Base-by-base conservation (phyloP, 2,329 filamentous ascomycete species). In the Myriangium duriaei region DNA sequence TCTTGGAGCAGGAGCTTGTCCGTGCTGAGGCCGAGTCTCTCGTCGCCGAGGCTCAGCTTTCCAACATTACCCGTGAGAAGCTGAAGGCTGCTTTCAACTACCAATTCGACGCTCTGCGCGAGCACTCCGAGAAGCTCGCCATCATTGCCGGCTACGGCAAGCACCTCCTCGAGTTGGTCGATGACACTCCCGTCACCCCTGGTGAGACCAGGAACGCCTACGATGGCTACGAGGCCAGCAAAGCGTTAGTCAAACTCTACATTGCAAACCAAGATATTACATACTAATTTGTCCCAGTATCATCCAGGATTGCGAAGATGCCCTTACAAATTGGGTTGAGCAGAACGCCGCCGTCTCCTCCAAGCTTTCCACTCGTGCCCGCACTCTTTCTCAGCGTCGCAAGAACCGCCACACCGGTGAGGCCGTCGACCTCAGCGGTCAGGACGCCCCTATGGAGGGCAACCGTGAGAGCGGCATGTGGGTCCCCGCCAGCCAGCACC, bases 51-150 rank as follows among this genome's bases (percentile, higher is more conserved):
- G 91, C 91, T 5, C 91, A 98, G 67, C 74, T 98, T 37, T 95
- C 88, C 59, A 98, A 98, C 72, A 98, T 98, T 57, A 98, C 92
- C 16, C 88, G 91, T 53, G 88, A 98, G 67, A 98, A 98, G 74
- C 79, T 98, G 59, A 98, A 98, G 76, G 82, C 88, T 37, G 91
- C 91, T 29, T 98, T 95, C 67, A 82, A 80, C 38, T 98, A 96
- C 68, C 91, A 98, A 59, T 98, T 98, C 53, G 88, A 98, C 57
- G 91, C 91, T 30, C 76, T 98, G 48, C 83, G 85, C 44, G 91
- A 98, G 69, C 91, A 96, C 65, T 91, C 82, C 61, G 91, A 98
- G 66, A 98, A 98, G 71, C 74, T 96, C 15, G 91, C 91, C 55
- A 92, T 98, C 58, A 94, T 98, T 55, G 91, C 91, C 29, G 87